A percentile compares a stretch with the other conserved stretches of the same genome.
These are phyloP conservation scores for Claviceps arundinis DNA, from an alignment of 2,329 filamentous ascomycete species.

Conservation along the genomic window DNA sequence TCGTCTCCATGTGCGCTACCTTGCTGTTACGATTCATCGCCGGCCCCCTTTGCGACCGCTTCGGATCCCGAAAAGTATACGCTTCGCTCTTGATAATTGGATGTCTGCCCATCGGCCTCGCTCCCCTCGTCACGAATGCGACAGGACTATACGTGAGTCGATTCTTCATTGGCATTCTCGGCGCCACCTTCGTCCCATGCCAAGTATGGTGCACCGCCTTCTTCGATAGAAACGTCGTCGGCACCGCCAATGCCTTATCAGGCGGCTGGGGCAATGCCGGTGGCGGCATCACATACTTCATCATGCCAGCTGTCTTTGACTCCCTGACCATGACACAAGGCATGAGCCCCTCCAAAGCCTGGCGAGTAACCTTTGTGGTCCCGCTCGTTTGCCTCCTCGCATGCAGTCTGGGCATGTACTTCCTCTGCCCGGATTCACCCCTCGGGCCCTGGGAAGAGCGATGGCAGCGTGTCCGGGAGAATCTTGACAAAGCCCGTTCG, in stretches of 20 bases:
- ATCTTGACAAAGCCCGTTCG: conserved; percentile 32
- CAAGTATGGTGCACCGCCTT: conserved; percentile 90
- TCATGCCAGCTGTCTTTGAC: conserved; percentile 84
- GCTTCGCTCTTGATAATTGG: conserved; percentile 65
- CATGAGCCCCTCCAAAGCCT: conserved; percentile 54
- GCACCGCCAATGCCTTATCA: conserved; percentile 74
- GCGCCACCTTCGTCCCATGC: conserved; percentile 69
- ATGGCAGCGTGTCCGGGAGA: conserved; percentile 41
- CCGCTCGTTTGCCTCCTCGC: conserved; percentile 63
- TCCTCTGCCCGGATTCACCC: conserved; percentile 70
- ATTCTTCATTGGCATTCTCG: conserved; percentile 72
- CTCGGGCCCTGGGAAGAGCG: conserved; percentile 71
- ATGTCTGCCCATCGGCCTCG: conserved; percentile 67
- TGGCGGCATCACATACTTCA: conserved; percentile 83
- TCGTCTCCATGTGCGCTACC: conserved; percentile 58
- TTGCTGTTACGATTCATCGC: conserved; percentile 65
- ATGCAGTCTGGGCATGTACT: conserved; percentile 54
- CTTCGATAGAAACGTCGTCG: conserved; percentile 85
- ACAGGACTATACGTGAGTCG: conserved; percentile 55
- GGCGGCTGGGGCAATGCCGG: conserved; percentile 80
- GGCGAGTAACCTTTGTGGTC: conserved; percentile 75
- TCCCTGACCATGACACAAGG: conserved; percentile 49
- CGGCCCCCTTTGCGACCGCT: conserved; percentile 75
- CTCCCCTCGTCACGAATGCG: conserved; percentile 55
- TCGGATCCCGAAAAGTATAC: conserved; percentile 70